Percentiles rank a stretch among this genome's conserved stretches.
These are phyloP conservation scores for Wallacemonas sp. DNA, from an alignment of 208 protist species.

Conservation along the genomic window DNA sequence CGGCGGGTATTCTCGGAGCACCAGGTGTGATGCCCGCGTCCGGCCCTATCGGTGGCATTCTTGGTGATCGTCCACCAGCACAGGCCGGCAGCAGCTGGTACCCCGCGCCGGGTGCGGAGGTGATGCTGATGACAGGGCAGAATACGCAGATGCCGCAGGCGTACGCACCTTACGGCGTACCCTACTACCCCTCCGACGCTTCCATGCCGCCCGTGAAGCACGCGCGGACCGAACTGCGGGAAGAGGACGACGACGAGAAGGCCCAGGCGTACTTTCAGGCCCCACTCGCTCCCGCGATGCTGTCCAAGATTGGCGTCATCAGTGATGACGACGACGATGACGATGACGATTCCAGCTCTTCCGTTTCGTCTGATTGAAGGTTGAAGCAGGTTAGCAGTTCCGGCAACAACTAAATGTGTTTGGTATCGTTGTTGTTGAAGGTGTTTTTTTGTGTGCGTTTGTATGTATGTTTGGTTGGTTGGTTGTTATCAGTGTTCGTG, in stretches of 20 bases:
- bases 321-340: conserved; percentile 64
- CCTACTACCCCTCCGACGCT: not conserved
- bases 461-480: not conserved
- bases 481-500: not conserved
- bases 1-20: not conserved
- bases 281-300: not conserved
- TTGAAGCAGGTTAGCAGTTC: too few species aligned
- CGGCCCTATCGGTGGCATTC: not conserved
- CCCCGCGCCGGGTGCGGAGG: conserved; percentile 2
- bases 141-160: too few species aligned
- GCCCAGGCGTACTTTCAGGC: not conserved
- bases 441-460: conserved; percentile 4
- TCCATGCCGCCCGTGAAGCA: not conserved
- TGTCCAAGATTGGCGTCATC: conserved; percentile 48
- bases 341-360: conserved; percentile 28
- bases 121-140: too few species aligned
- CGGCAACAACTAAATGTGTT: not conserved
- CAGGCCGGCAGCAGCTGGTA: too few species aligned
- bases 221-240: not conserved
- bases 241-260: not conserved
- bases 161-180: too few species aligned
- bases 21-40: not conserved
- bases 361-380: too few species aligned
- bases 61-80: conserved; percentile 1
- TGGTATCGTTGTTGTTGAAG: conserved; percentile 16